A percentile compares a stretch with the other conserved stretches of the same genome.
Conservation (phyloP, 495 filamentous ascomycete species). For the Xylaria acuta region DNA sequence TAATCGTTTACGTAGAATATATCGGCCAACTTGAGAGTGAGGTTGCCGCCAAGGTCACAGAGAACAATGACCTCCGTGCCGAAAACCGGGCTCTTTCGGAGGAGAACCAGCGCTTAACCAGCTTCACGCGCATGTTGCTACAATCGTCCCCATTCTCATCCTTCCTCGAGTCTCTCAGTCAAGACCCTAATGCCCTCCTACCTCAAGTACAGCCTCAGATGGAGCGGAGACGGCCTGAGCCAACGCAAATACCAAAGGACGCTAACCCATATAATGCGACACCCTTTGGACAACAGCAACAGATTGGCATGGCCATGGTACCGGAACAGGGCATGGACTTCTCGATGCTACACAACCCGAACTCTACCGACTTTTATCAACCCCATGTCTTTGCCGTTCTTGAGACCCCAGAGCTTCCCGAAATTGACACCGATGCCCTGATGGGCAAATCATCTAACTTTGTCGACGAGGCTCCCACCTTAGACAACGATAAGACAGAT, state of each 20-base stretch:
- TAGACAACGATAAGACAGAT: constrained; percentile 60
- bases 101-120: constrained; percentile 79
- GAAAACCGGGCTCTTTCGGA: constrained; percentile 77
- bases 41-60: constrained; percentile 72
- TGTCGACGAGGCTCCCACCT: constrained; percentile 46
- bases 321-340: constrained; percentile 76
- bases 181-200: constrained; percentile 50
- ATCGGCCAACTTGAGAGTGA: constrained; percentile 90
- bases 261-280: constrained; percentile 65
- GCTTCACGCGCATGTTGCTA: constrained; percentile 81
- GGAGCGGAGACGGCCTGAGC: constrained; percentile 48
- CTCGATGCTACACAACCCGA: constrained; percentile 60
- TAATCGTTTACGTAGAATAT: constrained; percentile 76
- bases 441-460: constrained; percentile 69
- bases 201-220: constrained; percentile 42
- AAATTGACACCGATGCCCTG: constrained; percentile 66
- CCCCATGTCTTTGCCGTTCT: constrained; percentile 82
- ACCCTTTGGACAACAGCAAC: constrained; percentile 57
- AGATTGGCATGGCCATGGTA: constrained; percentile 73
- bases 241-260: constrained; percentile 65
- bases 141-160: constrained; percentile 84
- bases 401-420: constrained; percentile 72
- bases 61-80: constrained; percentile 71
- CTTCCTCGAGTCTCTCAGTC: constrained; percentile 77
- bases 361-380: constrained; percentile 63